These are phyloP conservation scores for Alternaria atra DNA, from an alignment of 2,329 filamentous ascomycete species.

Conservation along the genomic window DNA sequence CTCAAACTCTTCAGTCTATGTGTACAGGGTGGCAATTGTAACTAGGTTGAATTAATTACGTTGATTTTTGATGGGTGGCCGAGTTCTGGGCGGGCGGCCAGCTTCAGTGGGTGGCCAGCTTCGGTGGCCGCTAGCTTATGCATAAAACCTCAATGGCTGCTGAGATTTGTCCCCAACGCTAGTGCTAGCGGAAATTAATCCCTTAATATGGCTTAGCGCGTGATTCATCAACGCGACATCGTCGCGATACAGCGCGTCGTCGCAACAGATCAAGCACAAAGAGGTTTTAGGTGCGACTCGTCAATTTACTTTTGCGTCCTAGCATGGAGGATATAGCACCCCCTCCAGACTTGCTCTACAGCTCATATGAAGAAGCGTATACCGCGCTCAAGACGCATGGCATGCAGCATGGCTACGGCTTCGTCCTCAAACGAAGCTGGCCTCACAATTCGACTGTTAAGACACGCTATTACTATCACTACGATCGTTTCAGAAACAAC, in stretches of 20 bases:
- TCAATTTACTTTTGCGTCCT: not conserved
- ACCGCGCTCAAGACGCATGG: conserved; percentile 23
- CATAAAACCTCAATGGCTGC: too few relatives aligned
- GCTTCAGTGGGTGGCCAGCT: too few relatives aligned
- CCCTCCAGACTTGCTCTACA: conserved; percentile 17
- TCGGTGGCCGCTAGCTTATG: too few relatives aligned
- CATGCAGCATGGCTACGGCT: conserved; percentile 25
- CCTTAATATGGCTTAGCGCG: not conserved
- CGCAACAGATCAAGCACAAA: not conserved
- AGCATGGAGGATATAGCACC: conserved; percentile 19
- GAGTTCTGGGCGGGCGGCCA: too few relatives aligned
- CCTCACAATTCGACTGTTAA: conserved; percentile 21
- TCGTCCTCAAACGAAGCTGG: conserved; percentile 20
- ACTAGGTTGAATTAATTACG: too few relatives aligned
- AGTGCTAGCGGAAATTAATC: not conserved
- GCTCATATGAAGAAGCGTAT: conserved; percentile 26
- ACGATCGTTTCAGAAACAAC: not conserved
- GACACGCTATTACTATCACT: conserved; percentile 21
- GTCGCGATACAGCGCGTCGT: not conserved
- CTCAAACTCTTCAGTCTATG: too few relatives aligned
- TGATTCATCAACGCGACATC: not conserved
- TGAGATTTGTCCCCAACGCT: too few relatives aligned
- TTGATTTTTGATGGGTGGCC: too few relatives aligned
- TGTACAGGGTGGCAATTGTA: too few relatives aligned
- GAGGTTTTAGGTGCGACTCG: too few relatives aligned